Conservation (phyloP, 2,329 filamentous ascomycete species). For the Aureobasidium namibiae region DNA sequence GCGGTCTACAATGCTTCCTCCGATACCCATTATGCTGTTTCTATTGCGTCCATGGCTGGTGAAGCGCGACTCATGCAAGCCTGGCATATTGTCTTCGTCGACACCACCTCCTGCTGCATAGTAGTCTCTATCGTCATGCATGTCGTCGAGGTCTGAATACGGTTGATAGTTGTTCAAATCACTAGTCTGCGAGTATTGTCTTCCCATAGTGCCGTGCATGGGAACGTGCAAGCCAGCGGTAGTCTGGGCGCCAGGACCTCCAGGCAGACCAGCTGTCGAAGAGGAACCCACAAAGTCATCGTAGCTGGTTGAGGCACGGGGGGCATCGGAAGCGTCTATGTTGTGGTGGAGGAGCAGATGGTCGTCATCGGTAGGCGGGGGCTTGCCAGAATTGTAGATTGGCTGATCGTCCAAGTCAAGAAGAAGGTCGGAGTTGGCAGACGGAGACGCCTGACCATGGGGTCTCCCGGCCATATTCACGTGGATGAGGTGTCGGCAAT, state of each 20-base stretch:
- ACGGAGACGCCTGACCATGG: constrained; percentile 39
- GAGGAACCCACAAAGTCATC: constrained; percentile 79
- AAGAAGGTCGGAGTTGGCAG: constrained; percentile 43
- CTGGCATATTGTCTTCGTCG: constrained; percentile 47
- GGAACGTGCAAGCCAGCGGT: constrained; percentile 33
- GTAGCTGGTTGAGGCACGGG: constrained; percentile 82
- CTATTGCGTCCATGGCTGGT: constrained; percentile 46
- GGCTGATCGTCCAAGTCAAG: constrained; percentile 64
- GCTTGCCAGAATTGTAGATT: constrained; percentile 66
- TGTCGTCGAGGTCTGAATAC: constrained; percentile 84
- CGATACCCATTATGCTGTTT: constrained; percentile 81
- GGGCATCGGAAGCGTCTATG: constrained; percentile 52
- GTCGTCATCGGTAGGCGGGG: constrained; percentile 72
- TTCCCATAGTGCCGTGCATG: constrained; percentile 29
- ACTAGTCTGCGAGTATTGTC: constrained; percentile 64
- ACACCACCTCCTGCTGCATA: constrained; percentile 57
- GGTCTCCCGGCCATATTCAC: constrained; percentile 46
- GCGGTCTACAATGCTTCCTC: constrained; percentile 72
- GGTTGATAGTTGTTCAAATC: constrained; percentile 81
- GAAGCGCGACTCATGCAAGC: constrained; percentile 45
- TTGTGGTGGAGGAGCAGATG: constrained; percentile 69
- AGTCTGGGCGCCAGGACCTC: constrained; percentile 32
- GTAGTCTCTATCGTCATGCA: constrained; percentile 66
- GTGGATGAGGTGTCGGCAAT: neutral
- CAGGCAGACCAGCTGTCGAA: constrained; percentile 36